Percentiles rank a stretch among this genome's conserved stretches.
phyloP scores from a whole-genome alignment of 2,329 filamentous ascomycete species.

The Aspergillus quadrilineatus region DNA sequence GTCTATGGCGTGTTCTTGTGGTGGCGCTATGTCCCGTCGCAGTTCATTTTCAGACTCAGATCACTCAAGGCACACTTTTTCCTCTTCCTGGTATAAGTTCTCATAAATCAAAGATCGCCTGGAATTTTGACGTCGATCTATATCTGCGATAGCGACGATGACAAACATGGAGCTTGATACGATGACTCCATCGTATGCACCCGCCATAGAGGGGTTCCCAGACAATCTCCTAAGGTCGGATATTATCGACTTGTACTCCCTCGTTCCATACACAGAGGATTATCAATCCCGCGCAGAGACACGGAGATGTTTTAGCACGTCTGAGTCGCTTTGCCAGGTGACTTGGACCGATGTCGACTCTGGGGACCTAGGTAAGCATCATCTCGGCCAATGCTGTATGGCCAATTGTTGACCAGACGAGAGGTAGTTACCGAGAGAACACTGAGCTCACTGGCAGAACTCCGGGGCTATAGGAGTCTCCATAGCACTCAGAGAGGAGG shows the following conservation, averaged over 20 bases:
- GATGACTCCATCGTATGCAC: background rate
- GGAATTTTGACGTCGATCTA: background rate
- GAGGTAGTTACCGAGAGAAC: background rate
- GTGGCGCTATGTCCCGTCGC: background rate
- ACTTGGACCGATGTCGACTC: conserved; percentile 15
- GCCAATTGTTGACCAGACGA: background rate
- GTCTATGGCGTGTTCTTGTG: background rate
- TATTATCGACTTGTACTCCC: conserved; percentile 11
- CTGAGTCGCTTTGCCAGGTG: conserved; percentile 10
- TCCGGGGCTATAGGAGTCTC: conserved; percentile 1
- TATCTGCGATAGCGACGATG: background rate
- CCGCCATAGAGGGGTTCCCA: background rate
- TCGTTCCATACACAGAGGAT: conserved; percentile 14
- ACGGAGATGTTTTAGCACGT: conserved; percentile 12
- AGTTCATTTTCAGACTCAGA: background rate
- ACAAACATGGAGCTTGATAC: conserved; percentile 6
- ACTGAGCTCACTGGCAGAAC: conserved; percentile 12
- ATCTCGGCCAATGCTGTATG: too few species aligned
- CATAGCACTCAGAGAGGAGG: background rate
- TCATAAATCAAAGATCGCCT: background rate
- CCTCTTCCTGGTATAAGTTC: background rate
- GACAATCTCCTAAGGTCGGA: background rate
- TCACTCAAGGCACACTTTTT: background rate
- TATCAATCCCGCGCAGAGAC: conserved; percentile 6
- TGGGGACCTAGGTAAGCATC: conserved; percentile 3